Conservation (phyloP, 352 stramenopile species). For the Plasmopara viticola region DNA sequence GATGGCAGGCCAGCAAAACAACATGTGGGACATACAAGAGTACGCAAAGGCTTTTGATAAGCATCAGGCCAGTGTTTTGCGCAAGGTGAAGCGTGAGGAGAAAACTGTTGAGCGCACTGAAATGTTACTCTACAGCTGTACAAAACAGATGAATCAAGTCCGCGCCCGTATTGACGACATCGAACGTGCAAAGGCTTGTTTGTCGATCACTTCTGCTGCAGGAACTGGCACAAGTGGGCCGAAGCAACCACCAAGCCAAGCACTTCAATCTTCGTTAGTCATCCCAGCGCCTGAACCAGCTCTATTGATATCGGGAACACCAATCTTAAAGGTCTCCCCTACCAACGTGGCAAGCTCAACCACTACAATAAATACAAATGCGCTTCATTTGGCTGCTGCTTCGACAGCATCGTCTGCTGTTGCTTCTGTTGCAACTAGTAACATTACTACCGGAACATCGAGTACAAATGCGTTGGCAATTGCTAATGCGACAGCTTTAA, state of each 20-base stretch:
- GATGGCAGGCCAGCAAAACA: slow-evolving; percentile 50
- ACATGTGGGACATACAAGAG: slow-evolving; percentile 77
- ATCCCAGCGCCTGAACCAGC: slow-evolving; percentile 9
- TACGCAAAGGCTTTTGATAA: slow-evolving; percentile 83
- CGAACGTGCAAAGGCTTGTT: slow-evolving; percentile 52
- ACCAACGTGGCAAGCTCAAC: slow-evolving; percentile 1
- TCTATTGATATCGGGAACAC: neutral
- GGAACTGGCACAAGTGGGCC: slow-evolving; percentile 11
- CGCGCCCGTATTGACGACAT: slow-evolving; percentile 66
- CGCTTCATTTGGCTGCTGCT: slow-evolving; percentile 18
- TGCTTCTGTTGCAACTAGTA: slow-evolving; percentile 8
- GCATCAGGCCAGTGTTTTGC: slow-evolving; percentile 56
- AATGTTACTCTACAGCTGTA: slow-evolving; percentile 70
- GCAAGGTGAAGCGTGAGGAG: slow-evolving; percentile 81
- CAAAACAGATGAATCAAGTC: slow-evolving; percentile 78
- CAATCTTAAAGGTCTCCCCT: slow-evolving; percentile 1
- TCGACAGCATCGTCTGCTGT: slow-evolving; percentile 8
- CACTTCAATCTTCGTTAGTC: slow-evolving; percentile 3
- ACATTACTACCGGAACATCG: slow-evolving; percentile 1
- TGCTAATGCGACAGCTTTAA: slow-evolving; percentile 35
- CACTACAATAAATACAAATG: slow-evolving; percentile 11
- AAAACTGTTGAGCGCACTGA: slow-evolving; percentile 78
- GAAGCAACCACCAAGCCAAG: slow-evolving; percentile 10
- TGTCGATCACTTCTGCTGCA: slow-evolving; percentile 27
- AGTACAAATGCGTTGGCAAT: slow-evolving; percentile 15